Evolutionary conservation across 352 stramenopile species (phyloP).

Genomic region (Globisporangium splendens): DNA sequence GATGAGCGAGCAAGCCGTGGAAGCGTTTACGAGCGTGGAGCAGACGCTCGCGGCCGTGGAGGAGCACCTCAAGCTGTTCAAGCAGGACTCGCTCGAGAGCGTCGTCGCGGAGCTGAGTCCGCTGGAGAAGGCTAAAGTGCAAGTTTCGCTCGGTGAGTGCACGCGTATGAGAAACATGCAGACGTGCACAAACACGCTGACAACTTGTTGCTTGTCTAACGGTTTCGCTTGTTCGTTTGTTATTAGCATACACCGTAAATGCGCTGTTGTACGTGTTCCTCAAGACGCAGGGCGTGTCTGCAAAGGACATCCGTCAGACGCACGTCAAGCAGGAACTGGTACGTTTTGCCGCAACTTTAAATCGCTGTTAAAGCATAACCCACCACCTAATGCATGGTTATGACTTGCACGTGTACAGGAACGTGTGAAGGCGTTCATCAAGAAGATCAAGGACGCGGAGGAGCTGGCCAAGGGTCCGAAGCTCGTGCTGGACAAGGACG

Average conservation of each 20-base stretch:
- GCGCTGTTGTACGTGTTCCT: conserved; percentile 84
- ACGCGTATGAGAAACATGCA: no score
- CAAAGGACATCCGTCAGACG: conserved; percentile 87
- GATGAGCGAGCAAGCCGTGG: conserved; percentile 60
- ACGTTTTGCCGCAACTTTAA: background rate
- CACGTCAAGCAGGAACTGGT: conserved; percentile 88
- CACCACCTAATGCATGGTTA: conserved; percentile 1
- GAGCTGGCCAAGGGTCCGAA: conserved; percentile 74
- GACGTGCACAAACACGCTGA: background rate
- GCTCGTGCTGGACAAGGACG: conserved; percentile 73
- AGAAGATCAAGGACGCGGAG: conserved; percentile 89
- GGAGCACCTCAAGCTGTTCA: conserved; percentile 64
- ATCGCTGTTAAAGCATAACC: background rate
- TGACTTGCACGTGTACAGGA: conserved; percentile 30
- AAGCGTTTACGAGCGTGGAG: conserved; percentile 69
- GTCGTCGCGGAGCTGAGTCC: conserved; percentile 54
- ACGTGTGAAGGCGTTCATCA: conserved; percentile 84
- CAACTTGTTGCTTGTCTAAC: background rate
- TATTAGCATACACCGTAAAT: conserved; percentile 81
- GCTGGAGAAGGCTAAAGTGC: conserved; percentile 78
- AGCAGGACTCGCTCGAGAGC: conserved; percentile 46
- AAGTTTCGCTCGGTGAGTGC: conserved; percentile 75
- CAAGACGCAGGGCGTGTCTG: conserved; percentile 82
- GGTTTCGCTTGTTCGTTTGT: background rate
- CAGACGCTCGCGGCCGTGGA: conserved; percentile 77